A percentile compares a stretch with the other conserved stretches of the same genome.
These are phyloP conservation scores for Lizanozyma gosingica DNA, from an alignment of 1,139 yeast species.

Conservation along the genomic window DNA sequence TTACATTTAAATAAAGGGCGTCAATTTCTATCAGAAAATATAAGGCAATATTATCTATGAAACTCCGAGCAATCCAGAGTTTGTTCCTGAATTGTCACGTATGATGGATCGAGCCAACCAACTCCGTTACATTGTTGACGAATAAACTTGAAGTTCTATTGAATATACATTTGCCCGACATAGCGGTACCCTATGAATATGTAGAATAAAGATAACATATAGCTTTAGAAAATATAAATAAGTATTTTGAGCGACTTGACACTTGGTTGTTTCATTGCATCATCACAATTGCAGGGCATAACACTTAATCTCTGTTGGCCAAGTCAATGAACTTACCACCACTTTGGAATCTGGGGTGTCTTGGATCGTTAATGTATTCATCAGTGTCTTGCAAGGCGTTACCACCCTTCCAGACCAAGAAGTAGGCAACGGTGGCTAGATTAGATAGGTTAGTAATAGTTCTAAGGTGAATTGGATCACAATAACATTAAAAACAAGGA, in stretches of 20 bases:
- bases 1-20: too few relatives aligned
- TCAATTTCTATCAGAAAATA: too few relatives aligned
- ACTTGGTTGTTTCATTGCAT: not conserved
- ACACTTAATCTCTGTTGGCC: constrained; percentile 24
- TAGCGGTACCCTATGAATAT: not conserved
- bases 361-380: constrained; percentile 45
- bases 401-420: constrained; percentile 34
- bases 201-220: not conserved
- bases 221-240: not conserved
- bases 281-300: not conserved
- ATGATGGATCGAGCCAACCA: too few relatives aligned
- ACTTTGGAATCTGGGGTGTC: constrained; percentile 44
- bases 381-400: constrained; percentile 38
- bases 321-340: constrained; percentile 45
- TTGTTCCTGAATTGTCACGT: too few relatives aligned
- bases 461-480: too few relatives aligned
- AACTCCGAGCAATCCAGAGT: too few relatives aligned
- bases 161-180: not conserved
- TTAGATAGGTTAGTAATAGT: constrained; percentile 5
- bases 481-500: too few relatives aligned
- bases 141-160: not conserved
- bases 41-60: too few relatives aligned
- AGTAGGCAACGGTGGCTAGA: constrained; percentile 36
- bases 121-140: too few relatives aligned
- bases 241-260: not conserved